Evolutionary conservation across 2,329 filamentous ascomycete species (phyloP), one percentile per base, ranked within the genome.

Genomic region (Macrophomina pseudophaseolina): DNA sequence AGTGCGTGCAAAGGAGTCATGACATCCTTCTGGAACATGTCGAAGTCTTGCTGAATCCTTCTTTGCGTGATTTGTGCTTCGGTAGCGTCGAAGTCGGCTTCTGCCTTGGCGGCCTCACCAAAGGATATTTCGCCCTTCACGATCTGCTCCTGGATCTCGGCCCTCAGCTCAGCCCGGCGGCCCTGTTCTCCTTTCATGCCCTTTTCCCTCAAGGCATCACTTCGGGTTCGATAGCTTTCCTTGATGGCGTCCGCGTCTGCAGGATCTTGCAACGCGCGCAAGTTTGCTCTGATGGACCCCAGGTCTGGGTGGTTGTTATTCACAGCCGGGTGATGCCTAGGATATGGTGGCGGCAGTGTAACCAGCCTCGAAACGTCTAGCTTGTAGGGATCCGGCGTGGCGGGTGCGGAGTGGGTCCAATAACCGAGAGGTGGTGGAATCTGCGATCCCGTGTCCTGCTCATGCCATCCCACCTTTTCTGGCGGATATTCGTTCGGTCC

Each of bases 271-370:
- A 97, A 80, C 1, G 85, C 84, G 14, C 93, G 88, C 23, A 97
- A 91, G 0, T 88, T 86, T 3, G 85, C 88, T 59, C 95, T 89
- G 54, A 92, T 94, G 1, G 88, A 85, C 0, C 90, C 86, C n/a
- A 99, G 85, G 70, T 96, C 91, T 0, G 95, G 95, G 74, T 99
- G 95, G 71, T 88, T 96, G 74, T 98, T 99, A 77, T 97, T 97
- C 16, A 98, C 92, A 0, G 95, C 95, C 8, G 95, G 95, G 72
- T 98, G 91, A 74, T 98, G 94, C 7, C 94, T 90, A 1, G 95
- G 95, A 76, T 97, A 98, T 1, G 95, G 92, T 1, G 95, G 95
- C 8, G 95, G 95, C 35, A 99, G 84, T 0, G 95, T 97, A 4
- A 99, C 91, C 1, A 99, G 87, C 33, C 95, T 87, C 3, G 95